These are phyloP conservation scores for Cadophora malorum DNA, from an alignment of 2,329 filamentous ascomycete species.

Conservation along the genomic window DNA sequence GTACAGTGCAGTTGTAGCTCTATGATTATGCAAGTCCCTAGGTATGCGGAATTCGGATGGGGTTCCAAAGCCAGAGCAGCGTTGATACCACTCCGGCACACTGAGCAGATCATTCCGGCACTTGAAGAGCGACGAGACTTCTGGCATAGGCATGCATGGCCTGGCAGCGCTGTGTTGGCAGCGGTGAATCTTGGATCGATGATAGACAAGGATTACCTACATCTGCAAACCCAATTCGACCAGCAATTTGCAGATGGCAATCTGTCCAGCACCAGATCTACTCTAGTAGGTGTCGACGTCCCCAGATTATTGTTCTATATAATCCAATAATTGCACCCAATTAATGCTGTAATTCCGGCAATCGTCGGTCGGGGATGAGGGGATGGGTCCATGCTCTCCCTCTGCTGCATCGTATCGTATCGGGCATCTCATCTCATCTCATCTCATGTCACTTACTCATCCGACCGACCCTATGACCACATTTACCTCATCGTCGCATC, in stretches of 20 bases:
- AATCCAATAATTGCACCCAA: neutral
- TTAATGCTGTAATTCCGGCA: neutral
- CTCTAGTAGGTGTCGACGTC: neutral
- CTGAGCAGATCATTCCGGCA: slow-evolving; percentile 26
- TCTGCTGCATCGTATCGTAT: neutral
- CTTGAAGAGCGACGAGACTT: slow-evolving; percentile 14
- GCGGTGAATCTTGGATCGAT: slow-evolving; percentile 6
- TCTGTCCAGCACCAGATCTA: slow-evolving; percentile 3
- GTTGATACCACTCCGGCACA: slow-evolving; percentile 17
- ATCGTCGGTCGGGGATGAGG: neutral
- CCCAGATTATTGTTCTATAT: neutral
- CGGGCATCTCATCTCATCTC: slow-evolving; percentile 19
- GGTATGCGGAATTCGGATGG: neutral
- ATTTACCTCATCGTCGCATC: slow-evolving; percentile 3
- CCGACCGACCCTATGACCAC: slow-evolving; percentile 2
- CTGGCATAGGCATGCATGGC: neutral
- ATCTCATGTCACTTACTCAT: slow-evolving; percentile 22
- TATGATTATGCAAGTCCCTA: neutral
- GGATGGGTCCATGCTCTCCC: neutral
- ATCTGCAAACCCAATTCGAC: neutral
- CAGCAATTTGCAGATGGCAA: slow-evolving; percentile 13
- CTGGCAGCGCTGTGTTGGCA: neutral
- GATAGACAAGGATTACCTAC: slow-evolving; percentile 1
- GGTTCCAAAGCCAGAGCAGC: neutral
- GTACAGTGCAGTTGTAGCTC: neutral